A percentile compares a stretch with the other conserved stretches of the same genome.
Evolutionary conservation across 2,329 filamentous ascomycete genomes (phyloP).

Genomic region (Colletotrichum sansevieriae): DNA sequence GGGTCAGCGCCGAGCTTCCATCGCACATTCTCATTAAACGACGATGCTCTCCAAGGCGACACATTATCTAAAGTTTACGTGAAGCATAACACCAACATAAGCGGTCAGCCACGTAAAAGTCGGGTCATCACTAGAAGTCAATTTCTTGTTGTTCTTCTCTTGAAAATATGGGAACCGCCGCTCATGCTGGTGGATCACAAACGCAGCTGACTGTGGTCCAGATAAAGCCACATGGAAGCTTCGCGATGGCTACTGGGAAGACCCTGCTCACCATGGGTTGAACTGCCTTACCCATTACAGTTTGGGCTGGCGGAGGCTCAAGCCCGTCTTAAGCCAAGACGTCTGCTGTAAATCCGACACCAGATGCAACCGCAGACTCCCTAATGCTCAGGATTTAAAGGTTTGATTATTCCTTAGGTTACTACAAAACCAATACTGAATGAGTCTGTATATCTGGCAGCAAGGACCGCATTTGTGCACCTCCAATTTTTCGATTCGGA

Average conservation of each 20-base stretch:
- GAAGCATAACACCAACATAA: slow-evolving; percentile 20
- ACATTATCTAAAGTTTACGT: slow-evolving; percentile 38
- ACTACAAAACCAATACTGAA: not conserved
- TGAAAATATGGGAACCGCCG: not conserved
- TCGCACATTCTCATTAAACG: slow-evolving; percentile 15
- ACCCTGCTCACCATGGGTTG: slow-evolving; percentile 8
- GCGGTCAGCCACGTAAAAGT: slow-evolving; percentile 19
- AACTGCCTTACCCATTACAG: slow-evolving; percentile 13
- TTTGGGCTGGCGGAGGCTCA: slow-evolving; percentile 6
- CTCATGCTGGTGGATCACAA: slow-evolving; percentile 5
- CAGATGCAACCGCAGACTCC: not conserved
- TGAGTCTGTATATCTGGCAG: not conserved
- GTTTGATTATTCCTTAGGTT: not conserved
- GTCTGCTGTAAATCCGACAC: slow-evolving; percentile 1
- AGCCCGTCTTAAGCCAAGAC: slow-evolving; percentile 6
- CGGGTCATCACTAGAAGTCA: not conserved
- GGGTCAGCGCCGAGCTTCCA: slow-evolving; percentile 30
- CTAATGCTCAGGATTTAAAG: not conserved
- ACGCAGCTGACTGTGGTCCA: not conserved
- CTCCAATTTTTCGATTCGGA: not conserved
- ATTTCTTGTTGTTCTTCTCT: too few relatives aligned
- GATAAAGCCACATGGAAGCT: slow-evolving; percentile 17
- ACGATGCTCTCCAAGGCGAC: not conserved
- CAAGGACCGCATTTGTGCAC: not conserved
- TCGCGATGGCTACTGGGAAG: slow-evolving; percentile 20